phyloP scores from a whole-genome alignment of 2,329 filamentous ascomycete genomes.

The Diaporthe nobilis region DNA sequence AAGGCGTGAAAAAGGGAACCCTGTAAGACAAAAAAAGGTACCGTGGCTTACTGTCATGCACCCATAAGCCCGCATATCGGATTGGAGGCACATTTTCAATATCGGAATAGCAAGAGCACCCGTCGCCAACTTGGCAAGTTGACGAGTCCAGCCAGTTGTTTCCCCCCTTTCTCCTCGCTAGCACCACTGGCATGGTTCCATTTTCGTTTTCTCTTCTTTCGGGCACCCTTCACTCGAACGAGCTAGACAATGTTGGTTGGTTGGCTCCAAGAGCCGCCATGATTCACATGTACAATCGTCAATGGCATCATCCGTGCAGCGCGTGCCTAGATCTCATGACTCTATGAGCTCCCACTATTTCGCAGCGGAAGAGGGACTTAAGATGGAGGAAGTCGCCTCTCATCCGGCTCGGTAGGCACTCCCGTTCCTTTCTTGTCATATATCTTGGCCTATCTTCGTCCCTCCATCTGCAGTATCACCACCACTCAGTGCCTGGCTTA shows the following conservation, averaged over 20 bases:
- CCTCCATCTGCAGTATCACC: not conserved
- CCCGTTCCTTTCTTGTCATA: not conserved
- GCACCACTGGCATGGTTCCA: too few relatives aligned
- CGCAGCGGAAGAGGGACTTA: not conserved
- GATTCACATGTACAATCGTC: not conserved
- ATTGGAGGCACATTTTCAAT: not conserved
- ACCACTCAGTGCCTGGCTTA: constrained; percentile 1
- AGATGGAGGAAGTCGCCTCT: constrained; percentile 12
- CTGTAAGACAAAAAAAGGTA: constrained; percentile 16
- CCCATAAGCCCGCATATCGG: not conserved
- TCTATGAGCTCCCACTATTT: too few relatives aligned
- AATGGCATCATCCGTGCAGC: not conserved
- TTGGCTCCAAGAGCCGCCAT: not conserved
- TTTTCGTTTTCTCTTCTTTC: not conserved
- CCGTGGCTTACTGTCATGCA: constrained; percentile 17
- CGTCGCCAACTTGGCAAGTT: not conserved
- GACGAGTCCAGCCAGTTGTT: too few relatives aligned
- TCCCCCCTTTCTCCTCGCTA: not conserved
- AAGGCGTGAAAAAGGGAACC: not conserved
- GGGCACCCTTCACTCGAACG: too few relatives aligned
- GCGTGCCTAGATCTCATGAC: not conserved
- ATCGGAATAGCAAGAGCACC: not conserved
- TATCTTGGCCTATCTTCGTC: not conserved
- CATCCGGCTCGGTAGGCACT: not conserved
- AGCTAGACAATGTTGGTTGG: not conserved